Percentiles rank a stretch among this genome's conserved stretches.
Evolutionary conservation across 345 rosid species (phyloP).

Genomic region (Eucalyptus cloeziana): DNA sequence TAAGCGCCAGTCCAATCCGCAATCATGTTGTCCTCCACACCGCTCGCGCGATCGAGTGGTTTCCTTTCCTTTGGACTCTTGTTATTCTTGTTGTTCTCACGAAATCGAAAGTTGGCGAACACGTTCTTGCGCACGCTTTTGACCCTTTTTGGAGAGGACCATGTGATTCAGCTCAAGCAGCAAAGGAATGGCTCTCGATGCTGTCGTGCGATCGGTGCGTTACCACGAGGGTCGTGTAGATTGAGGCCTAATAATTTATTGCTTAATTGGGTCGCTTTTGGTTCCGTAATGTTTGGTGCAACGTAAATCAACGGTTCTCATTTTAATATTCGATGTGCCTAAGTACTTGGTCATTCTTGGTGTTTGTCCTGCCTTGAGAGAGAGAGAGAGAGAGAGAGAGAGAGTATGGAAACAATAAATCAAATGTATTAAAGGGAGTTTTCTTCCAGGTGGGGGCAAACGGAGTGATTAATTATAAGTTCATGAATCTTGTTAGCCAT

Average conservation of each 20-base stretch:
- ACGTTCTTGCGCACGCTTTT: not conserved
- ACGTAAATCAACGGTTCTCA: not conserved
- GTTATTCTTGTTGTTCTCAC: not conserved
- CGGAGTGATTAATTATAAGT: not conserved
- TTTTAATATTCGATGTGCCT: not conserved
- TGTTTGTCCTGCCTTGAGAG: not conserved
- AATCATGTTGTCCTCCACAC: not conserved
- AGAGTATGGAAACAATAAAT: not conserved
- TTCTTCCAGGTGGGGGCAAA: not conserved
- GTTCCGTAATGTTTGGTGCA: not conserved
- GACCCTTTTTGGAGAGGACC: not conserved
- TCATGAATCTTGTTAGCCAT: not conserved
- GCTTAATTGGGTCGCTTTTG: not conserved
- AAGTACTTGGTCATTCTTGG: not conserved
- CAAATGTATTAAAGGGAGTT: not conserved
- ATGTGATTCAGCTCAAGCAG: not conserved
- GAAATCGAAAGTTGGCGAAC: not conserved
- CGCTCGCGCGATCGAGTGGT: not conserved
- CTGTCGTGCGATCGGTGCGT: not conserved
- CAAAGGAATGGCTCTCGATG: not conserved
- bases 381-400: not conserved
- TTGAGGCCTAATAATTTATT: not conserved
- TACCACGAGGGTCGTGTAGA: not conserved
- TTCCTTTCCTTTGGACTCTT: not conserved
- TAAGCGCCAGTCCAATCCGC: not conserved